phyloP scores from a whole-genome alignment of 176 grass and related monocot species.

The Leersia perrieri region DNA sequence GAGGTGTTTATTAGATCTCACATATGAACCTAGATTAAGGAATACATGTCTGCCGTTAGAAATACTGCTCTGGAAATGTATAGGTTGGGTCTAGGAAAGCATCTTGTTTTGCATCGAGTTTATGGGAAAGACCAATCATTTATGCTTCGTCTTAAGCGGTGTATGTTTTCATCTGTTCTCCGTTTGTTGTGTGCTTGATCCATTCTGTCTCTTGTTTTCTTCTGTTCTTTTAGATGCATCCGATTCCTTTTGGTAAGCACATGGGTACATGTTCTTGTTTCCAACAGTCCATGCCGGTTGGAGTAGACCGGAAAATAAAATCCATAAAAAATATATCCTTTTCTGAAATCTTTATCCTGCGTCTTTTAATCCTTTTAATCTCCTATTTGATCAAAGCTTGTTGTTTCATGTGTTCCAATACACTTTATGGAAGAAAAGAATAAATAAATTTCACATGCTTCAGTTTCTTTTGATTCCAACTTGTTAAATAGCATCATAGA shows the following conservation, averaged over 20 bases:
- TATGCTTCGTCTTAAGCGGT: not conserved
- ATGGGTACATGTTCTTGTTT: conserved; percentile 43
- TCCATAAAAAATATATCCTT: conserved; percentile 11
- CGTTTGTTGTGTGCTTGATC: conserved; percentile 12
- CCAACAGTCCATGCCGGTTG: conserved; percentile 37
- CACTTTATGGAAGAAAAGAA: not conserved
- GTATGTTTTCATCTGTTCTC: not conserved
- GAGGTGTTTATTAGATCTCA: conserved; percentile 21
- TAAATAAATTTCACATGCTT: conserved; percentile 6
- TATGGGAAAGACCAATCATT: not conserved
- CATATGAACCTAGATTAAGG: not conserved
- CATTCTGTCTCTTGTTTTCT: not conserved
- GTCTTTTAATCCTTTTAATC: not conserved
- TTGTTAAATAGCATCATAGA: not conserved
- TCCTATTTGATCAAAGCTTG: not conserved
- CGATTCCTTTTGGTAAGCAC: conserved; percentile 37
- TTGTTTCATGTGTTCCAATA: conserved; percentile 10
- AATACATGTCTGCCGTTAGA: not conserved
- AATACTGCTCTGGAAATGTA: conserved; percentile 6
- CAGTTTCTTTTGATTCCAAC: not conserved
- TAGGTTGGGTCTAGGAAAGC: not conserved
- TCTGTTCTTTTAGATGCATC: not conserved
- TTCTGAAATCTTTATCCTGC: not conserved
- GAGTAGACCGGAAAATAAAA: conserved; percentile 9
- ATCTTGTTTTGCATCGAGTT: not conserved